These are phyloP conservation scores for Saccharomycopsis hybrid DNA, from an alignment of 1,139 yeast genomes.

Conservation along the genomic window DNA sequence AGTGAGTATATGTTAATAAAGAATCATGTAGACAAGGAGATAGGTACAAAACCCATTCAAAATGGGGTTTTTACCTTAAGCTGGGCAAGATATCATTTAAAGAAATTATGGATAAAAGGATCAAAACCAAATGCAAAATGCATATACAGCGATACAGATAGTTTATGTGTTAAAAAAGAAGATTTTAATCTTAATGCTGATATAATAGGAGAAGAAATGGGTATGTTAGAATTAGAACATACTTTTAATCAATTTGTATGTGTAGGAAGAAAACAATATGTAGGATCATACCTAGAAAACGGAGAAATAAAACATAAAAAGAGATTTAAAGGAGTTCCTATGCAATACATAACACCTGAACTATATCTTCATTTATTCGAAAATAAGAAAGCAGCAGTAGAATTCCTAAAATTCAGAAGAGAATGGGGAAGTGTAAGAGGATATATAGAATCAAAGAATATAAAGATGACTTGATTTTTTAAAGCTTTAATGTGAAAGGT, in stretches of 20 bases:
- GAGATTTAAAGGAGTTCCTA: conserved; percentile 12
- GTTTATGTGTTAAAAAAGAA: conserved; percentile 1
- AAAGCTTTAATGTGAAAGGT: too few relatives aligned
- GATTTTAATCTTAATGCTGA: conserved; percentile 6
- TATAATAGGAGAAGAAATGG: conserved; percentile 8
- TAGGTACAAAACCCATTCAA: conserved; percentile 2
- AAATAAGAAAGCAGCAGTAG: conserved; percentile 4
- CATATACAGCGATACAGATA: conserved; percentile 8
- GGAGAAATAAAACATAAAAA: conserved; percentile 8
- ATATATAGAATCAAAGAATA: conserved; percentile 4
- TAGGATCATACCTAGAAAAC: conserved; percentile 8
- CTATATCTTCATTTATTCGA: conserved; percentile 11
- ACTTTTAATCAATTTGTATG: conserved; percentile 3
- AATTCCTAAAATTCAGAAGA: conserved; percentile 11
- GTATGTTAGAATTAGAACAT: conserved; percentile 13
- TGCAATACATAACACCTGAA: conserved; percentile 12
- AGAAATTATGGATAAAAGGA: conserved; percentile 4
- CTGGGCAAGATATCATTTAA: conserved; percentile 9
- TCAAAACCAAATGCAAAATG: conserved; percentile 1
- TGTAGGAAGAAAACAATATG: conserved; percentile 13
- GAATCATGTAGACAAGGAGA: not conserved
- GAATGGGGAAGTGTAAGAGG: conserved; percentile 9
- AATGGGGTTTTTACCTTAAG: conserved; percentile 6
- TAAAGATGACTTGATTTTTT: conserved; percentile 2
- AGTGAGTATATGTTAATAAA: conserved; percentile 6